Evolutionary conservation across 768 basidiomycete genomes (phyloP).

Genomic region (Hortiboletus campestris): DNA sequence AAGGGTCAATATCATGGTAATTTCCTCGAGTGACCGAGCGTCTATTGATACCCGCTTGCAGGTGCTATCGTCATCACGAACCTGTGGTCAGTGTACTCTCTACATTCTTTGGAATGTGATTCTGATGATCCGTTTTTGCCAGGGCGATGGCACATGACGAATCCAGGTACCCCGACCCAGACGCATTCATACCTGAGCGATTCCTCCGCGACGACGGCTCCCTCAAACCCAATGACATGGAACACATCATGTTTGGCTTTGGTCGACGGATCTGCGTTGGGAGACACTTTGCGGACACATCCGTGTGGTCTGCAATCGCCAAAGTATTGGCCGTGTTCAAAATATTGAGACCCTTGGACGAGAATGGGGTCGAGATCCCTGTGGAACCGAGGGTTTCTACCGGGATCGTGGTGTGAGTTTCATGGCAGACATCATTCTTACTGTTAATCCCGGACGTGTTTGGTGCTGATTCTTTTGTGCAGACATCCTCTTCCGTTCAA

Average conservation of each 20-base stretch:
- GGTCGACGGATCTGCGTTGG: slow-evolving; percentile 29
- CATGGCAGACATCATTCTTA: not conserved
- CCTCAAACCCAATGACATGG: slow-evolving; percentile 10
- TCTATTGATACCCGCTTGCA: not conserved
- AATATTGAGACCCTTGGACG: not conserved
- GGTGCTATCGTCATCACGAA: slow-evolving; percentile 9
- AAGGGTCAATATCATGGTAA: too few relatives aligned
- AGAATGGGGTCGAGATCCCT: slow-evolving; percentile 10
- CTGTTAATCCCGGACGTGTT: too few relatives aligned
- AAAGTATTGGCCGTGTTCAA: slow-evolving; percentile 6
- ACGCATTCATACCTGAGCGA: slow-evolving; percentile 38
- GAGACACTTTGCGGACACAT: slow-evolving; percentile 20
- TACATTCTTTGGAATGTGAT: fast-evolving
- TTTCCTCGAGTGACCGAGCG: not conserved
- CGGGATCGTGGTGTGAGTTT: slow-evolving; percentile 10
- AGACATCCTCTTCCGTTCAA: slow-evolving; percentile 9
- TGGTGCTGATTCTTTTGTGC: not conserved
- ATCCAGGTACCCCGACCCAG: slow-evolving; percentile 34
- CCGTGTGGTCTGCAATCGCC: slow-evolving; percentile 15
- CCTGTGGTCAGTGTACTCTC: slow-evolving; percentile 1
- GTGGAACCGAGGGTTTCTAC: slow-evolving; percentile 12
- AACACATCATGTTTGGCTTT: slow-evolving; percentile 21
- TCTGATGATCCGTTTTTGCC: too few relatives aligned
- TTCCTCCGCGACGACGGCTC: slow-evolving; percentile 33
- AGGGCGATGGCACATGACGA: slow-evolving; percentile 19